These are phyloP conservation scores for Ceratobasidium sp. DNA, from an alignment of 1,284 basidiomycete genomes.

Conservation along the genomic window DNA sequence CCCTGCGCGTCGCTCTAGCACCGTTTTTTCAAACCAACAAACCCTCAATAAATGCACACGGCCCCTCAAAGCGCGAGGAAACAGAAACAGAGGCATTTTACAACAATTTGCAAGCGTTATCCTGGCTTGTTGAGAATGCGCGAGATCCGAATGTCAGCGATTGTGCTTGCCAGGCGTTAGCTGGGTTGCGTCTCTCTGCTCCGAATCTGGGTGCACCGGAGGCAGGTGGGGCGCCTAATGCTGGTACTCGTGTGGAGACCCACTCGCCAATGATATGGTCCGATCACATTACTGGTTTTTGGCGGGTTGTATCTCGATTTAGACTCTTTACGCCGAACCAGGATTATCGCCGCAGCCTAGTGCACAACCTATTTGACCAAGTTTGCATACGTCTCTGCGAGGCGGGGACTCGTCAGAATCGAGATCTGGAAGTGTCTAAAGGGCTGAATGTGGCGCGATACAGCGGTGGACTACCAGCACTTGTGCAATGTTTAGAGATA, in stretches of 20 bases:
- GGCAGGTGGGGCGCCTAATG: not conserved
- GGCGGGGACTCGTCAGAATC: not conserved
- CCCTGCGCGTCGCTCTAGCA: not conserved
- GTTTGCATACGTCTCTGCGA: not conserved
- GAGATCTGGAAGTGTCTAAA: constrained; percentile 7
- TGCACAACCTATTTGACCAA: not conserved
- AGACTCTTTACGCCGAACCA: too few species aligned
- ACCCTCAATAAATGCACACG: too few species aligned
- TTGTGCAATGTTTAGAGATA: not conserved
- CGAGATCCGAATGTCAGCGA: not conserved
- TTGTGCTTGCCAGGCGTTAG: constrained; percentile 13
- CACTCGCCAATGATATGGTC: not conserved
- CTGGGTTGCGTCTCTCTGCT: not conserved
- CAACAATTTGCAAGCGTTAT: not conserved
- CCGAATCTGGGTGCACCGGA: too few species aligned
- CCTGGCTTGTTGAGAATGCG: constrained; percentile 9
- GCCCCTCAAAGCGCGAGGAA: too few species aligned
- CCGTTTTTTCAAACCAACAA: not conserved
- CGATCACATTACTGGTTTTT: too few species aligned
- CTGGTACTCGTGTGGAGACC: not conserved
- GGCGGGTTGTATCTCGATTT: too few species aligned
- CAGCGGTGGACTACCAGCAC: not conserved
- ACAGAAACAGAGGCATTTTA: too few species aligned
- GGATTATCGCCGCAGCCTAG: not conserved
- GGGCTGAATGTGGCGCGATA: not conserved